A percentile compares a stretch with the other conserved stretches of the same genome.
Conservation (phyloP, 2,329 filamentous ascomycete species). For the Septoria petroselini region DNA sequence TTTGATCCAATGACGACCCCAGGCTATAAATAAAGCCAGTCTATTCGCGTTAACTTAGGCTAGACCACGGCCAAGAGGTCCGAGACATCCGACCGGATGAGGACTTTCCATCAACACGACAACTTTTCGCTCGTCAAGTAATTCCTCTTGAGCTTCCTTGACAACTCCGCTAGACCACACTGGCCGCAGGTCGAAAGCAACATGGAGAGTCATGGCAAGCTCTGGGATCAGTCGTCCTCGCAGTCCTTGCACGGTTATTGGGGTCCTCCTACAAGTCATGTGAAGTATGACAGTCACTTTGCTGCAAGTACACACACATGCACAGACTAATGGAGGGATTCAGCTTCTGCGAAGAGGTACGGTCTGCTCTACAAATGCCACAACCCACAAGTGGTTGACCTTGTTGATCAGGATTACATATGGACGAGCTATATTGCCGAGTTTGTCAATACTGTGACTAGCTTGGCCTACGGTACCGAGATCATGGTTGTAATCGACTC, state of each 20-base stretch:
- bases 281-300: slow-evolving; percentile 38
- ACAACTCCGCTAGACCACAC: too few species aligned
- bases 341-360: slow-evolving; percentile 31
- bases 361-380: neutral
- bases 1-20: too few species aligned
- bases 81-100: too few species aligned
- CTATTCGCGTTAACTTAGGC: too few species aligned
- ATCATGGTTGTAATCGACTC: neutral
- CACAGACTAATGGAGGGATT: slow-evolving; percentile 42
- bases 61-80: too few species aligned
- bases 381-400: neutral
- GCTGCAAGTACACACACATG: neutral
- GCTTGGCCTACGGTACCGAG: slow-evolving; percentile 26
- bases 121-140: too few species aligned
- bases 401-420: slow-evolving; percentile 24
- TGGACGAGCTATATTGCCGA: slow-evolving; percentile 29
- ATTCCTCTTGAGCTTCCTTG: too few species aligned
- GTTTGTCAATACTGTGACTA: slow-evolving; percentile 34
- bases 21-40: too few species aligned
- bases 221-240: slow-evolving; percentile 17
- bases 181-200: neutral
- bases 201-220: slow-evolving; percentile 13
- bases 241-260: slow-evolving; percentile 10
- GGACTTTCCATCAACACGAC: too few species aligned
- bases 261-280: slow-evolving; percentile 14